These are phyloP conservation scores for Talaromyces atroroseus DNA, from an alignment of 2,329 filamentous ascomycete species.

Conservation along the genomic window DNA sequence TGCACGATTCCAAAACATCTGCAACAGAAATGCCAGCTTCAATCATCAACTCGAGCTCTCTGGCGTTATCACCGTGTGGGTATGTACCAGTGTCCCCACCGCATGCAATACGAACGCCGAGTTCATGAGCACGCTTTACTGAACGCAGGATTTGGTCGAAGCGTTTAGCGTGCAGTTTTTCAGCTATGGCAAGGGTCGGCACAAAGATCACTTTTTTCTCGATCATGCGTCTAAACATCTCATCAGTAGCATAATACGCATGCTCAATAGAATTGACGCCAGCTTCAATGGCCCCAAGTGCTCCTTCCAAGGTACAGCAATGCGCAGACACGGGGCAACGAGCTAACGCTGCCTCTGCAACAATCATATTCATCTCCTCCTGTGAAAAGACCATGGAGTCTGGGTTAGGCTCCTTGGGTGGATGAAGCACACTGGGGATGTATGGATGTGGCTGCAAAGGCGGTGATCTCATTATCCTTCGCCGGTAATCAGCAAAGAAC, in stretches of 20 bases:
- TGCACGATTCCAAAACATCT: constrained; percentile 48
- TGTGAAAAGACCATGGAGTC: constrained; percentile 42
- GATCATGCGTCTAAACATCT: constrained; percentile 42
- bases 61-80: constrained; percentile 48
- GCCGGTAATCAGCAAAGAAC: constrained; percentile 10
- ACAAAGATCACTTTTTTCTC: constrained; percentile 46
- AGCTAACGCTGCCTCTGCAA: constrained; percentile 41
- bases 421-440: background rate
- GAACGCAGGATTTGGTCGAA: constrained; percentile 33
- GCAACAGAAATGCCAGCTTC: constrained; percentile 47
- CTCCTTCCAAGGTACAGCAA: constrained; percentile 38
- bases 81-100: constrained; percentile 53
- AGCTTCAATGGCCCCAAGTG: constrained; percentile 43
- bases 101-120: constrained; percentile 43
- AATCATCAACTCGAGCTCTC: constrained; percentile 51
- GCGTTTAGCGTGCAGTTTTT: constrained; percentile 25
- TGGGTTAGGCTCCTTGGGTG: constrained; percentile 36
- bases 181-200: constrained; percentile 49
- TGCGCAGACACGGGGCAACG: constrained; percentile 43
- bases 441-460: background rate
- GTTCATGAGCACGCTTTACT: constrained; percentile 42
- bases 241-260: constrained; percentile 34
- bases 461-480: constrained; percentile 4
- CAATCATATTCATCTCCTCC: constrained; percentile 48
- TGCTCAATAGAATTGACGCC: constrained; percentile 49